Base-by-base conservation (phyloP, 352 stramenopile species). In the Phytophthora meadii region DNA sequence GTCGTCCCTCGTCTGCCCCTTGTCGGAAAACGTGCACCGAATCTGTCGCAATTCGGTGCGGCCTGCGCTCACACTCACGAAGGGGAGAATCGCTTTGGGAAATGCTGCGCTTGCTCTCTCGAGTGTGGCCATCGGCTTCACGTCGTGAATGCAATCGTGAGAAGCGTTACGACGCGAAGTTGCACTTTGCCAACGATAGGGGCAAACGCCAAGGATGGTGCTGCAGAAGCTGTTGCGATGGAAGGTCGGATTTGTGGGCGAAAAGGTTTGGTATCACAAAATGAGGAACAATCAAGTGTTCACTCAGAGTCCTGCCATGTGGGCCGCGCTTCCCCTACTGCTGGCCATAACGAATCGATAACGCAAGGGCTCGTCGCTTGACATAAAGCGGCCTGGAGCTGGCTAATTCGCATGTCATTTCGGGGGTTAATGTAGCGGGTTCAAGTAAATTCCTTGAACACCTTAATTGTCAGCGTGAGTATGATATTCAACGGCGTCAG, bases 231-330 rank as follows among this genome's bases (percentile, higher is more conserved):
- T 72, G 64, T 68, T 72, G 27, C 28, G 19, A 12, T 52, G 47
- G 59, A 72, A 72, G 53, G 8, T 12, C 15, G 36, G 50, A 54
- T 63, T 54, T 68, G 50, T 72, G 49, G 53, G 42, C 42, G 28
- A 5, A 50, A 41, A 32, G 50, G 44, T 15, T 57, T 42, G 48
- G 24, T 44, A 12, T 22, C 52, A 25, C 25, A 53, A 41, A 27
- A 25, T 12, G 59, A 52, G 45, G 58, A 64, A 55, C 65, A 68
- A 72, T 65, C 65, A 59, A 69, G 39, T 56, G 58, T 36, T 72
- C 52, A 65, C 22, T 22, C 65, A 48, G n/a, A 42, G 49, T 30
- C 8, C 19, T 22, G 32, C 54, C 61, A 70, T 62, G 46, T 58
- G 60, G 25, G 36, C 5, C 8, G 61, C 22, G 44, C 12, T 28